Conservation (phyloP, 2,329 filamentous ascomycete species). For the Xenosphaeropsis pyriputrescens region DNA sequence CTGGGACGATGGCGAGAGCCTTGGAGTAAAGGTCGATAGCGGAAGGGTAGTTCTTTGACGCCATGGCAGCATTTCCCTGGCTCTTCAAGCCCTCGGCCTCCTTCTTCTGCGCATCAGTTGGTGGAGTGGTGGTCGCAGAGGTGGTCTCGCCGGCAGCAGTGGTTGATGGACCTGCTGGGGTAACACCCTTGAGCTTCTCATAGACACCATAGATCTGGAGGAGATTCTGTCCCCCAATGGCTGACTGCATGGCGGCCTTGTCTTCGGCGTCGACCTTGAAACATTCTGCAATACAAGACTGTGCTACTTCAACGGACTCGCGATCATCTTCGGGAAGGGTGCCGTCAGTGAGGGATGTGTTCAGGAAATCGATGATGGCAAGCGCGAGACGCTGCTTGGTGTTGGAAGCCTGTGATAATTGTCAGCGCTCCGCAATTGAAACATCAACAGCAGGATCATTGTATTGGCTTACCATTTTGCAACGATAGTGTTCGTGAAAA, state of each 20-base stretch:
- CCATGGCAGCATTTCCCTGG: slow-evolving; percentile 89
- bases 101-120: slow-evolving; percentile 44
- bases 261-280: slow-evolving; percentile 89
- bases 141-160: slow-evolving; percentile 27
- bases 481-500: background rate
- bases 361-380: slow-evolving; percentile 92
- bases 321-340: slow-evolving; percentile 77
- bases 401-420: slow-evolving; percentile 7
- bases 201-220: slow-evolving; percentile 89
- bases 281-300: slow-evolving; percentile 85
- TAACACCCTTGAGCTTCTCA: slow-evolving; percentile 65
- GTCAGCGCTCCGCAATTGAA: background rate
- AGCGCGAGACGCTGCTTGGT: slow-evolving; percentile 73
- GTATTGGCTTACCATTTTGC: slow-evolving; percentile 4
- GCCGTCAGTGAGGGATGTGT: slow-evolving; percentile 71
- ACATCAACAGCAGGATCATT: background rate
- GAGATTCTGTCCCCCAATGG: slow-evolving; percentile 76
- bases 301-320: slow-evolving; percentile 86
- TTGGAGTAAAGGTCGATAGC: slow-evolving; percentile 83
- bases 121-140: slow-evolving; percentile 17
- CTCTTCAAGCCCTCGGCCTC: slow-evolving; percentile 82
- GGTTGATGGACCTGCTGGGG: slow-evolving; percentile 22
- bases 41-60: slow-evolving; percentile 70
- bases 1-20: slow-evolving; percentile 65
- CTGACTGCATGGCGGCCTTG: slow-evolving; percentile 55